Evolutionary conservation across 441 rosid genomes (phyloP).

Genomic region (Flueggea neowawraea): DNA sequence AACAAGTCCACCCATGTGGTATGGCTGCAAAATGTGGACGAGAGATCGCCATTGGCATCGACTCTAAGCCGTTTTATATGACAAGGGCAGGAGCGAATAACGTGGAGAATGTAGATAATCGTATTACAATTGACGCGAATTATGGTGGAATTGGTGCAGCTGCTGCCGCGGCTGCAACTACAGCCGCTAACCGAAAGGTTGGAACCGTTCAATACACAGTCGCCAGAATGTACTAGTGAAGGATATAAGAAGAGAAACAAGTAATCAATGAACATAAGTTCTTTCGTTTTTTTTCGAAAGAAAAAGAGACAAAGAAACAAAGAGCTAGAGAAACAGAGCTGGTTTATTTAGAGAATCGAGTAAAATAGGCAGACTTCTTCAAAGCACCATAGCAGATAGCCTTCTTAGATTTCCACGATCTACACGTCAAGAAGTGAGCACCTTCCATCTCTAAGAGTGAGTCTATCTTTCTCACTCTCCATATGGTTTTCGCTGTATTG

Average conservation of each 20-base stretch:
- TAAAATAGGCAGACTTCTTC: too few relatives aligned
- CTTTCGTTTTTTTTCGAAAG: too few relatives aligned
- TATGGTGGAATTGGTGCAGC: constrained; percentile 50
- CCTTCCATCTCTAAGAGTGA: too few relatives aligned
- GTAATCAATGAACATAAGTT: neutral
- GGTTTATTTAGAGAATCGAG: too few relatives aligned
- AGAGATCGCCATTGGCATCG: constrained; percentile 77
- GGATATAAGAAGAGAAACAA: neutral
- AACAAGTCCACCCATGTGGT: constrained; percentile 55
- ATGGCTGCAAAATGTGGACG: constrained; percentile 51
- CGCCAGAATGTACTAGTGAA: constrained; percentile 60
- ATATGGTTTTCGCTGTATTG: too few relatives aligned
- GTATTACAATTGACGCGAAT: constrained; percentile 51
- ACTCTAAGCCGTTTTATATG: constrained; percentile 77
- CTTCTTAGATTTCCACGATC: too few relatives aligned
- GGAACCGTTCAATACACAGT: constrained; percentile 70
- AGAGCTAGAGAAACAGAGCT: too few relatives aligned
- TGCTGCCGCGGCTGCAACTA: constrained; percentile 31
- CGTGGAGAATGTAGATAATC: constrained; percentile 50
- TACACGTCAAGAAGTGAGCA: too few relatives aligned
- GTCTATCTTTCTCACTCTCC: too few relatives aligned
- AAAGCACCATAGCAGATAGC: too few relatives aligned
- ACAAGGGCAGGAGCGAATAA: constrained; percentile 55
- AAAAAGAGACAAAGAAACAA: too few relatives aligned
- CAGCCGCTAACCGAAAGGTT: constrained; percentile 56